phyloP scores from a whole-genome alignment of 2,329 filamentous ascomycete genomes.

The Cytospora piceicola region DNA sequence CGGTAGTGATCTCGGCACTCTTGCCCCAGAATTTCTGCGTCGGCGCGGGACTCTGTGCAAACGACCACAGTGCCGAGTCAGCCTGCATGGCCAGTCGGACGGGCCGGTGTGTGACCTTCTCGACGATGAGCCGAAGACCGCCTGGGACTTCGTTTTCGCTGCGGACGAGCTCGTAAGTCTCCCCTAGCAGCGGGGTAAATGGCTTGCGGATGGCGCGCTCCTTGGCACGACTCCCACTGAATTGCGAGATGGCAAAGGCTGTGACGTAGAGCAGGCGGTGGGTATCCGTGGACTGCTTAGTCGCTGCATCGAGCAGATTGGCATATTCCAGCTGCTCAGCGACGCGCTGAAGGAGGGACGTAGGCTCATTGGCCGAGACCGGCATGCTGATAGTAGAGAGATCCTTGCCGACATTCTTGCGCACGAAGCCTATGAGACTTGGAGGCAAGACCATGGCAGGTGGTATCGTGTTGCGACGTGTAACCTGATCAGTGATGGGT shows the following conservation, averaged over 20 bases:
- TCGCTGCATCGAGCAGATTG: slow-evolving; percentile 77
- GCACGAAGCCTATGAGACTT: slow-evolving; percentile 88
- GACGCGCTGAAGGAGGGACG: slow-evolving; percentile 83
- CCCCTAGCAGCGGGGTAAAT: slow-evolving; percentile 94
- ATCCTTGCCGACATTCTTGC: slow-evolving; percentile 98
- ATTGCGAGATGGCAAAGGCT: slow-evolving; percentile 87
- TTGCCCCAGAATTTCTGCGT: slow-evolving; percentile 99
- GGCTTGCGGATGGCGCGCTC: slow-evolving; percentile 94
- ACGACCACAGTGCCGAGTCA: slow-evolving; percentile 82
- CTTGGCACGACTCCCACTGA: slow-evolving; percentile 80
- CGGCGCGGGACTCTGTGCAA: slow-evolving; percentile 84
- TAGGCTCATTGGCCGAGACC: slow-evolving; percentile 92
- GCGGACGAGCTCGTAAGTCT: slow-evolving; percentile 91
- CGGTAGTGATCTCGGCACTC: slow-evolving; percentile 89
- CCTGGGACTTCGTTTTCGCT: slow-evolving; percentile 72
- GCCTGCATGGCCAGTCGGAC: slow-evolving; percentile 93
- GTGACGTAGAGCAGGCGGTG: slow-evolving; percentile 84
- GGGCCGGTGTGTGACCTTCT: slow-evolving; percentile 92
- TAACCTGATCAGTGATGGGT: slow-evolving; percentile 67
- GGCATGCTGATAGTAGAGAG: slow-evolving; percentile 97
- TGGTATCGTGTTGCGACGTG: slow-evolving; percentile 71
- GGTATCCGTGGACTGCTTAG: slow-evolving; percentile 59
- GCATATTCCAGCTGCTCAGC: slow-evolving; percentile 93
- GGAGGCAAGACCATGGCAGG: slow-evolving; percentile 80
- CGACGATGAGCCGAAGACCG: slow-evolving; percentile 88